These are phyloP conservation scores for Mycena galopus DNA, from an alignment of 768 basidiomycete genomes.

Conservation along the genomic window DNA sequence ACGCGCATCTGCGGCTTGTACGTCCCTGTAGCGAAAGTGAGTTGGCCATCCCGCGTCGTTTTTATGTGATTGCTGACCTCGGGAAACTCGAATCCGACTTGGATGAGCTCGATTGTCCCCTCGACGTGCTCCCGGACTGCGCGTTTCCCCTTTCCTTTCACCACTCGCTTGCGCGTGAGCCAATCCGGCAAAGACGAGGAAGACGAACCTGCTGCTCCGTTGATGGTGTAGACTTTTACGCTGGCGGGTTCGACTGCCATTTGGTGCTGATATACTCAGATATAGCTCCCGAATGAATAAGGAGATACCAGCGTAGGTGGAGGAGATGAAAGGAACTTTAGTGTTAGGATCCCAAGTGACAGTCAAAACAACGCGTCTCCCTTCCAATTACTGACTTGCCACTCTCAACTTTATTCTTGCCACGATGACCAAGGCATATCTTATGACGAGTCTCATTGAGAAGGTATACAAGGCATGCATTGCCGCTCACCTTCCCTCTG, in stretches of 20 bases:
- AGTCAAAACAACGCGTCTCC: slow-evolving; percentile 25
- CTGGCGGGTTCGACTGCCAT: slow-evolving; percentile 54
- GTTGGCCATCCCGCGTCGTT: slow-evolving; percentile 91
- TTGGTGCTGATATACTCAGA: too few relatives aligned
- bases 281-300: slow-evolving; percentile 31
- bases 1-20: slow-evolving; percentile 98
- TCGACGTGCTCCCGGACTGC: slow-evolving; percentile 80
- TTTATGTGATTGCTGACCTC: slow-evolving; percentile 94
- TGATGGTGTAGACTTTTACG: slow-evolving; percentile 95
- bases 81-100: slow-evolving; percentile 97
- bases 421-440: slow-evolving; percentile 80
- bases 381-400: neutral
- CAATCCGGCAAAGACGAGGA: slow-evolving; percentile 96
- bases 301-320: too few relatives aligned
- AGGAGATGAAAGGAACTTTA: too few relatives aligned
- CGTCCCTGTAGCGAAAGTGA: slow-evolving; percentile 94
- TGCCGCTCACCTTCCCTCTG: neutral
- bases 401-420: slow-evolving; percentile 21
- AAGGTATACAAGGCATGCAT: slow-evolving; percentile 67
- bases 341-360: too few relatives aligned
- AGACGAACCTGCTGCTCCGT: slow-evolving; percentile 89
- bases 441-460: slow-evolving; percentile 88
- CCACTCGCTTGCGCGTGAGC: slow-evolving; percentile 80
- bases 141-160: slow-evolving; percentile 75
- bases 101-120: slow-evolving; percentile 90